Base-by-base conservation (phyloP, 2,329 filamentous ascomycete species). In the Diaporthe australafricana region DNA sequence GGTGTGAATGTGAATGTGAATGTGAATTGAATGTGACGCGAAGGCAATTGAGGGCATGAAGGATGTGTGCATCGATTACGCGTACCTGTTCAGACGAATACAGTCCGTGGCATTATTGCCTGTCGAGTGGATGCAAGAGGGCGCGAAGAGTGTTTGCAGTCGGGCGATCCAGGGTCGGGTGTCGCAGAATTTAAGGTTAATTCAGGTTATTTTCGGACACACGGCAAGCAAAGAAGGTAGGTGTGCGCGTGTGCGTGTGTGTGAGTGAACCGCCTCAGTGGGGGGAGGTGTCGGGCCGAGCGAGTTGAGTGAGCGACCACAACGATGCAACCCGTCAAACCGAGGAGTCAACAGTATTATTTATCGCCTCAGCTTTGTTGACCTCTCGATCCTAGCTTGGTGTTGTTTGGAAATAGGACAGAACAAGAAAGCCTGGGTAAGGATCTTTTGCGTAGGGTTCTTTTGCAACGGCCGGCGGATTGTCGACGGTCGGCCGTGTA, bases 111-210 rank as follows among this genome's bases (percentile, higher is more conserved):
- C 14, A 47, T 17, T 32, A 7, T 32, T 47, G 40, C 25, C 40
- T 22, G 57, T 63, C 40, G 40, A 17, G 40, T 27, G 22, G 56
- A 25, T 22, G n/a, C n/a, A 25, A 17, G 9, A 11, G 22, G 17
- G 42, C 11, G 57, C 20, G 42, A 63, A 63, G 42, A 25, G 42
- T 47, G 42, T 63, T 63, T 63, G 57, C 42, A 35, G 60, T 22
- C 30, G 35, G 60, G 42, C 60, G 60, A 38, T 63, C 60, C 60
- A 63, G 60, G 60, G 60, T 48, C 66, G 66, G 40, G 66, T 69
- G 66, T 69, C 53, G 66, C 66, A 69, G 45, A 50, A 60, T 69
- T 69, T 69, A 69, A 69, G 66, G 66, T 69, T 69, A 69, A 69
- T 60, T 42, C 42, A 40, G 53, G 53, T 69, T 69, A 69, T 69